These are phyloP conservation scores for Suhomyces ambrosiae DNA, from an alignment of 1,139 yeast genomes.

Conservation along the genomic window DNA sequence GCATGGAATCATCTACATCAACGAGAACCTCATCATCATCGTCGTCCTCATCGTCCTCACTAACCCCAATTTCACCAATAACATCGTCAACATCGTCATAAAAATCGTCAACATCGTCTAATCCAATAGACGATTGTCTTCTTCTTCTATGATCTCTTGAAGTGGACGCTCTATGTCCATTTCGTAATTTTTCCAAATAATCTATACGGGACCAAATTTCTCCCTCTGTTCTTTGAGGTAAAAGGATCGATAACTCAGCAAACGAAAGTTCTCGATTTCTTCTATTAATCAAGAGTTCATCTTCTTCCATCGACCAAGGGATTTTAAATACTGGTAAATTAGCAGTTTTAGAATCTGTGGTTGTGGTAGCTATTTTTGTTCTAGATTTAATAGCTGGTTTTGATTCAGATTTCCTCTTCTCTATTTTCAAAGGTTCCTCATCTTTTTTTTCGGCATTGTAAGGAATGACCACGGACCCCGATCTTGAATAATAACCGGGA, in stretches of 20 bases:
- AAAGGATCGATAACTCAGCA: conserved; percentile 71
- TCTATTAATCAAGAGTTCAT: conserved; percentile 62
- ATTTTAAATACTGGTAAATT: conserved; percentile 36
- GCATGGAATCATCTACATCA: conserved; percentile 40
- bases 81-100: conserved; percentile 41
- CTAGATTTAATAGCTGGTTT: conserved; percentile 11
- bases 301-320: conserved; percentile 71
- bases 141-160: conserved; percentile 35
- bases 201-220: conserved; percentile 69
- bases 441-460: conserved; percentile 37
- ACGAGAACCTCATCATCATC: conserved; percentile 32
- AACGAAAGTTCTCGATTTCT: conserved; percentile 61
- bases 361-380: conserved; percentile 1
- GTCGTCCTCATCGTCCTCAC: conserved; percentile 34
- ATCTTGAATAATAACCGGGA: conserved; percentile 42
- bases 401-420: conserved; percentile 18
- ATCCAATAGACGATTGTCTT: conserved; percentile 45
- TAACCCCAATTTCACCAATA: conserved; percentile 41
- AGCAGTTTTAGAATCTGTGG: conserved; percentile 4
- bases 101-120: conserved; percentile 51
- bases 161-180: conserved; percentile 42
- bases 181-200: conserved; percentile 50
- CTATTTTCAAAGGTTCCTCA: conserved; percentile 25
- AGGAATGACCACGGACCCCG: conserved; percentile 51
- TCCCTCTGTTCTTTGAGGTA: conserved; percentile 73